Evolutionary conservation across 2,329 filamentous ascomycete species (phyloP), one percentile per base, ranked within the genome.

Genomic region (Fusarium papillatum): DNA sequence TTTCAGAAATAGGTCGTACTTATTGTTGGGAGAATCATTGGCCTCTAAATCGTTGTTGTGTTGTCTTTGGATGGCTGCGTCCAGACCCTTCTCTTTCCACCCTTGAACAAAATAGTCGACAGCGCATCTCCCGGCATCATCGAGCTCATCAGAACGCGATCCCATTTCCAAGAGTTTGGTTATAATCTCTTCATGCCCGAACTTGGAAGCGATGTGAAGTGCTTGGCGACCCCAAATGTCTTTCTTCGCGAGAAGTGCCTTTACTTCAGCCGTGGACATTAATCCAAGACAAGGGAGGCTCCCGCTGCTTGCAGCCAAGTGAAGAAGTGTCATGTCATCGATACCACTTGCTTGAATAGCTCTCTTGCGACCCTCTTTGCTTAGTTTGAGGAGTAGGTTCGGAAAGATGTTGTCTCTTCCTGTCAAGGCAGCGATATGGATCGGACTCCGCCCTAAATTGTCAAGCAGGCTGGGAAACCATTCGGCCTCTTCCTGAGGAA

Each of bases 321-420:
- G 43, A 46, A 46, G 43, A 5, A 46, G n/a, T 1, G 43, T 24
- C 43, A 46, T 46, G 7, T 0, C 43, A 46, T 46, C n/a, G 13
- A 16, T 16, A 3, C 43, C 43, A 16, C n/a, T 46, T 9, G n/a
- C n/a, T 24, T 46, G 43, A 16, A 16, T 24, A 13, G 1, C 43
- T 13, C 7, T 46, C 43, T 46, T 16, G 4, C 43, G 13, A 46
- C n/a, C n/a, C 7, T 46, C n/a, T 5, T 46, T 2, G n/a, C 43
- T 46, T 2, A 46, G n/a, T 2, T 0, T 0, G n/a, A 0, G 1
- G 41, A 46, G 7, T 2, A 16, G 16, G 3, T 0, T 2, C n/a
- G 0, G 2, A 22, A 46, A 13, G 5, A 0, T 4, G 7, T 4
- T 6, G n/a, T 2, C 0, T 11, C 0, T 16, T 24, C 43, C 43